phyloP scores from a whole-genome alignment of 768 basidiomycete species.

The Pleurotus pulmonarius region DNA sequence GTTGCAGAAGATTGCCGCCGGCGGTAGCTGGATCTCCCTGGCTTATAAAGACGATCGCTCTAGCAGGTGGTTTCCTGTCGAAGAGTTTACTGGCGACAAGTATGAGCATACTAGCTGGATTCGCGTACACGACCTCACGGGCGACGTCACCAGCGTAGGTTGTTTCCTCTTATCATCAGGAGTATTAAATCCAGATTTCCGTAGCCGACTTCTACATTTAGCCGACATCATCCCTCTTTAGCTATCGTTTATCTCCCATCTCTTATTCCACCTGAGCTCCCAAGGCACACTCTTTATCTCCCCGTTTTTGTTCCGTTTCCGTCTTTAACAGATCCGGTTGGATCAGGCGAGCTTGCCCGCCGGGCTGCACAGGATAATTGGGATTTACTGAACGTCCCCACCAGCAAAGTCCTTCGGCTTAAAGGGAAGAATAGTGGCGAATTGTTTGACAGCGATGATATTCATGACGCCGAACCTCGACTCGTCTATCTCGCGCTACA shows the following conservation, averaged over 20 bases:
- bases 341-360: conserved; percentile 20
- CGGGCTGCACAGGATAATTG: conserved; percentile 37
- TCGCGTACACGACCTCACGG: conserved; percentile 35
- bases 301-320: conserved; percentile 46
- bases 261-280: conserved; percentile 29
- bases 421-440: conserved; percentile 25
- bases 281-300: conserved; percentile 47
- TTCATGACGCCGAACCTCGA: conserved; percentile 37
- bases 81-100: conserved; percentile 20
- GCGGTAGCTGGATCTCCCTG: conserved; percentile 29
- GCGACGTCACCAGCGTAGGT: conserved; percentile 13
- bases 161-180: neutral
- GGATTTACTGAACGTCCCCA: conserved; percentile 39
- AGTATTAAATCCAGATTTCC: conserved; percentile 19
- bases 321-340: conserved; percentile 10
- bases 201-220: conserved; percentile 27
- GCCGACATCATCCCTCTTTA: conserved; percentile 43
- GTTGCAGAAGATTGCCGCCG: conserved; percentile 48
- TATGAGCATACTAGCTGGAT: conserved; percentile 24
- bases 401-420: conserved; percentile 35
- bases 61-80: conserved; percentile 25
- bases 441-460: conserved; percentile 44
- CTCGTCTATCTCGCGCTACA: conserved; percentile 43
- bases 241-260: conserved; percentile 68
- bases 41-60: conserved; percentile 18